Conservation (phyloP, 2,329 filamentous ascomycete species). For the Aspergillus texensis region DNA sequence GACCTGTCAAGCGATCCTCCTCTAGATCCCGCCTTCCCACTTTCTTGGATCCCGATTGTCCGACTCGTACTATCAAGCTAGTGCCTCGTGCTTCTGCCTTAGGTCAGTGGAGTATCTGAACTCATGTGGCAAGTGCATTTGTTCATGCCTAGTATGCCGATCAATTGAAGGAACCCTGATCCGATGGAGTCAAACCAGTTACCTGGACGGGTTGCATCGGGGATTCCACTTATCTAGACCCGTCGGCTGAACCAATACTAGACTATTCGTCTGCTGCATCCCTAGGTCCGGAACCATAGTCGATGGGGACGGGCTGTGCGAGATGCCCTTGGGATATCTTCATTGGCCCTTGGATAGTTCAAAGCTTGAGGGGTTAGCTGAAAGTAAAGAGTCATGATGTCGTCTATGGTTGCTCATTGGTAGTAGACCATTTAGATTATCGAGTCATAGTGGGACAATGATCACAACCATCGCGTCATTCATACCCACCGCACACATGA, state of each 20-base stretch:
- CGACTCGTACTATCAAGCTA: conserved; percentile 14
- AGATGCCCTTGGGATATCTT: conserved; percentile 5
- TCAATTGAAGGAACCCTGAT: conserved; percentile 13
- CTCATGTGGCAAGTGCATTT: conserved; percentile 21
- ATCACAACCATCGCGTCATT: conserved; percentile 15
- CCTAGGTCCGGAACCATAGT: conserved; percentile 9
- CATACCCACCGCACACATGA: background rate
- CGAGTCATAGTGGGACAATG: conserved; percentile 12
- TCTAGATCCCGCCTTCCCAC: conserved; percentile 9
- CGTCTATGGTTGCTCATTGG: conserved; percentile 21
- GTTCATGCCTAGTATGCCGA: conserved; percentile 14
- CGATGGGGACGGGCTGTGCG: conserved; percentile 13
- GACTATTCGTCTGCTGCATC: background rate
- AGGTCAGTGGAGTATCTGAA: conserved; percentile 19
- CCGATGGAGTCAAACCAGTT: conserved; percentile 14
- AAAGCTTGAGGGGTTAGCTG: conserved; percentile 18
- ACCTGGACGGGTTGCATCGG: conserved; percentile 9
- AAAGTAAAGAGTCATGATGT: conserved; percentile 16
- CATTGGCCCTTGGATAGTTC: conserved; percentile 21
- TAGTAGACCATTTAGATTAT: conserved; percentile 9
- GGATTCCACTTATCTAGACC: conserved; percentile 11
- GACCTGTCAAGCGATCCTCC: conserved; percentile 15
- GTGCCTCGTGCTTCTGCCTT: conserved; percentile 10
- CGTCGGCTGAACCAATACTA: conserved; percentile 14
- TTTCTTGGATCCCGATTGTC: conserved; percentile 14